Evolutionary conservation across 2,329 filamentous ascomycete genomes (phyloP).

Genomic region (Paraphoma sp.): DNA sequence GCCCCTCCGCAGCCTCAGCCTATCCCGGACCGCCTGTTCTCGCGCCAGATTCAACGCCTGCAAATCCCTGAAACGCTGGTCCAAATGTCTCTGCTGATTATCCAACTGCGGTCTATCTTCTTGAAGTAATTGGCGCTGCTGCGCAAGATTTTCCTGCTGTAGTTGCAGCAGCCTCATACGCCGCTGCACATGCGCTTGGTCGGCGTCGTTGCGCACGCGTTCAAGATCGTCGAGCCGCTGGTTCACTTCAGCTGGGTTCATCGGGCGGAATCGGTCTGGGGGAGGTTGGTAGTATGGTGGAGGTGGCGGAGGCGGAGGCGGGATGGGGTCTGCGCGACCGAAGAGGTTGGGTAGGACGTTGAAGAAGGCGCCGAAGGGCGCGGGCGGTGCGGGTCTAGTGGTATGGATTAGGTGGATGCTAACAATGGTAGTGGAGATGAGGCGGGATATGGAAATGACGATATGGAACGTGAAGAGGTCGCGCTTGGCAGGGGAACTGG

Average conservation of each 20-base stretch:
- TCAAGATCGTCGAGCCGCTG: background rate
- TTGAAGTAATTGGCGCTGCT: background rate
- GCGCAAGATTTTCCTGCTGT: background rate
- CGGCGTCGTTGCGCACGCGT: no score
- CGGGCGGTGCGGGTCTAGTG: constrained; percentile 7
- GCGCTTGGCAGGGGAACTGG: background rate
- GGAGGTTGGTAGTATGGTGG: background rate
- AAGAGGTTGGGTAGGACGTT: background rate
- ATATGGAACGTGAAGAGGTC: background rate
- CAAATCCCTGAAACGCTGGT: background rate
- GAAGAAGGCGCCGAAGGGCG: background rate
- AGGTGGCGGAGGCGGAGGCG: background rate
- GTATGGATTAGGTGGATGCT: constrained; percentile 14
- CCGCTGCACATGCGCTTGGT: no score
- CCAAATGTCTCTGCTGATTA: background rate
- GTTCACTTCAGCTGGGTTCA: background rate
- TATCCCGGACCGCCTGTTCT: no score
- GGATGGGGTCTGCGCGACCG: background rate
- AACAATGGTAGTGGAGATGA: background rate
- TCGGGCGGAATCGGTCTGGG: background rate
- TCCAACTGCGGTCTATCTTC: background rate
- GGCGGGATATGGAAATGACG: constrained; percentile 1
- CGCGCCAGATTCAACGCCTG: no score
- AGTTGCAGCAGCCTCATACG: background rate
- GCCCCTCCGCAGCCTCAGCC: no score